Evolutionary conservation across 129 eudicot genomes (phyloP).

Genomic region (Ambrosia trifida): DNA sequence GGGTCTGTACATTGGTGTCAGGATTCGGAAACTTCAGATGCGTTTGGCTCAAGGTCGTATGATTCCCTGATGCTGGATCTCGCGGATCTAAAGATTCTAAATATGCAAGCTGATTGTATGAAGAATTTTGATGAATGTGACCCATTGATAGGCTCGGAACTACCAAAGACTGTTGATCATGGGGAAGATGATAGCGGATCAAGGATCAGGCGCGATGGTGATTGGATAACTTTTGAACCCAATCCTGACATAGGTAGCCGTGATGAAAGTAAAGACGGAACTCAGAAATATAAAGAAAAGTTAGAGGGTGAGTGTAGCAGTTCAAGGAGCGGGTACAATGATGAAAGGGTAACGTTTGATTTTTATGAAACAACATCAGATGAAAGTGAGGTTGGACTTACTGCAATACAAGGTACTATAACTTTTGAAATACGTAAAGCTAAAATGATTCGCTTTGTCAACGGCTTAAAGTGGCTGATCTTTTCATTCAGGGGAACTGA

Average conservation of each 20-base stretch:
- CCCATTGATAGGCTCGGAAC: conserved; percentile 29
- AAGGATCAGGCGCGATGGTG: conserved; percentile 23
- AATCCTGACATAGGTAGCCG: background rate
- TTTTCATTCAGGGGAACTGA: conserved; percentile 59
- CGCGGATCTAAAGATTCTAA: conserved; percentile 59
- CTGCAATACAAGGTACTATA: conserved; percentile 61
- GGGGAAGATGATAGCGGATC: conserved; percentile 28
- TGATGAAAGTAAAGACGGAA: background rate
- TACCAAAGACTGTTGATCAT: conserved; percentile 50
- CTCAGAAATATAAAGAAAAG: background rate
- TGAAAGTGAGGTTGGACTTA: conserved; percentile 22
- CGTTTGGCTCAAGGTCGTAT: conserved; percentile 82
- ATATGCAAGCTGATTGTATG: conserved; percentile 24
- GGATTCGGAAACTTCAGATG: conserved; percentile 68
- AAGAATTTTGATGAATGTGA: too few species aligned
- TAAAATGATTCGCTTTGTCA: conserved; percentile 8
- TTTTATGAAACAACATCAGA: conserved; percentile 8
- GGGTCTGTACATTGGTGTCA: conserved; percentile 36
- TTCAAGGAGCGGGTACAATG: too few species aligned
- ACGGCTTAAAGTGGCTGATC: conserved; percentile 25
- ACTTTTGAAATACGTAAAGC: background rate
- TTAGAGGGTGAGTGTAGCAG: background rate
- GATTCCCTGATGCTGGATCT: conserved; percentile 82
- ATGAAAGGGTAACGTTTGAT: background rate
- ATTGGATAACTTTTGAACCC: conserved; percentile 38